These are phyloP conservation scores for Cyamopsis tetragonoloba DNA, from an alignment of 306 rosid species.

Conservation along the genomic window DNA sequence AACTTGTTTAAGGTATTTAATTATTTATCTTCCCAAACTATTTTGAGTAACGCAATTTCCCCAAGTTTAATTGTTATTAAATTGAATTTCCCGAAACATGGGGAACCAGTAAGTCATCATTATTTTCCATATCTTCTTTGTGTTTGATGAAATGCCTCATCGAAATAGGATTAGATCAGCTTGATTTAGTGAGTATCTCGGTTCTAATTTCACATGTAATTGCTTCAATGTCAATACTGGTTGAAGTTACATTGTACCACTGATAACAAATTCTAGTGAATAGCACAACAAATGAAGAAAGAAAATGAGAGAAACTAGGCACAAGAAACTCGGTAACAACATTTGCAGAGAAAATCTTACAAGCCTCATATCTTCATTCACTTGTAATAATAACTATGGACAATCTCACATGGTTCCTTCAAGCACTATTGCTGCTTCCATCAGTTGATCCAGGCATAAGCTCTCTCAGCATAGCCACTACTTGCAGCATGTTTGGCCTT, in stretches of 20 bases:
- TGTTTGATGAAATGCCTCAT: constrained; percentile 14
- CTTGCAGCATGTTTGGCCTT: constrained; percentile 96
- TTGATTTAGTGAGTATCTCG: not conserved
- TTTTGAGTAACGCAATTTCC: too few relatives aligned
- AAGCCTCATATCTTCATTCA: constrained; percentile 39
- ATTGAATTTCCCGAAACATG: not conserved
- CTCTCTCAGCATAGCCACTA: constrained; percentile 79
- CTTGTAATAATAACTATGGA: constrained; percentile 37
- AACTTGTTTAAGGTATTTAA: too few relatives aligned
- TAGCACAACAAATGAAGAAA: constrained; percentile 26
- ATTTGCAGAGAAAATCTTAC: constrained; percentile 45
- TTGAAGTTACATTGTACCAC: constrained; percentile 22
- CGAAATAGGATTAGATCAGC: not conserved
- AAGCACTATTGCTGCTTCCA: constrained; percentile 84
- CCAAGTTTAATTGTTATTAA: not conserved
- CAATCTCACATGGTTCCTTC: constrained; percentile 27
- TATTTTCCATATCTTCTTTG: not conserved
- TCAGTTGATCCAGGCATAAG: constrained; percentile 67
- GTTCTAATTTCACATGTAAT: constrained; percentile 18
- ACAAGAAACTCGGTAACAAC: constrained; percentile 36
- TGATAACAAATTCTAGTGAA: constrained; percentile 2
- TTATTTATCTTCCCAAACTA: too few relatives aligned
- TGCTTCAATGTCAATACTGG: constrained; percentile 20
- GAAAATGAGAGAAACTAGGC: constrained; percentile 26
- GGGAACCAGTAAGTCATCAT: not conserved